These are phyloP conservation scores for Pichia gijzeniarum DNA, from an alignment of 805 yeast species.

Conservation along the genomic window DNA sequence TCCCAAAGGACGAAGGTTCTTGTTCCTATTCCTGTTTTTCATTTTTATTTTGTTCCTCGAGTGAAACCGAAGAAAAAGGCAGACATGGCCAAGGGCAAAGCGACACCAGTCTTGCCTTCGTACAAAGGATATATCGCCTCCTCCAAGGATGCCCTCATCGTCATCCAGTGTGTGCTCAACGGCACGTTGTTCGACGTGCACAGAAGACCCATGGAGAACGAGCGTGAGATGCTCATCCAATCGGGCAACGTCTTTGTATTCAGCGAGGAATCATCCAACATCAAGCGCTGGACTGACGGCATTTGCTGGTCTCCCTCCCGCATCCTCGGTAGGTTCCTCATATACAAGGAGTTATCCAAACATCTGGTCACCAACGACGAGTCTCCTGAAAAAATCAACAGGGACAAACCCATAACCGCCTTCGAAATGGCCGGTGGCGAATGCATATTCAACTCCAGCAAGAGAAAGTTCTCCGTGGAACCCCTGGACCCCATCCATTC, in stretches of 20 bases:
- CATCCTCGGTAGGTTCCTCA: constrained; percentile 75
- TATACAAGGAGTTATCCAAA: constrained; percentile 65
- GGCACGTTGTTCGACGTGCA: constrained; percentile 55
- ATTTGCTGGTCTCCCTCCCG: constrained; percentile 89
- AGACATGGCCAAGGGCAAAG: constrained; percentile 1
- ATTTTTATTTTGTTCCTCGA: not conserved
- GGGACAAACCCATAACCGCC: constrained; percentile 10
- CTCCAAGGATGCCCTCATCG: constrained; percentile 74
- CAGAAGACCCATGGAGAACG: constrained; percentile 78
- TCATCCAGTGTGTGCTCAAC: constrained; percentile 72
- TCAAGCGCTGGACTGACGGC: constrained; percentile 97
- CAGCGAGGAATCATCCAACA: constrained; percentile 73
- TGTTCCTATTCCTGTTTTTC: not conserved
- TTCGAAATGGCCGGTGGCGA: constrained; percentile 16
- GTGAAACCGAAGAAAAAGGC: too few species aligned
- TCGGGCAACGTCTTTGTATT: constrained; percentile 84
- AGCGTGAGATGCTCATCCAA: constrained; percentile 55
- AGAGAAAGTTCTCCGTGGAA: not conserved
- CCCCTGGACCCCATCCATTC: too few species aligned
- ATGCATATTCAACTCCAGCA: constrained; percentile 1
- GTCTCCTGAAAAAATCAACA: too few species aligned
- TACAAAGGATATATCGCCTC: constrained; percentile 72
- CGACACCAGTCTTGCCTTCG: constrained; percentile 39
- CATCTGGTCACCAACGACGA: constrained; percentile 21
- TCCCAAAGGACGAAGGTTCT: too few species aligned